Evolutionary conservation across 345 rosid species (phyloP).

Genomic region (Citrus sp.): DNA sequence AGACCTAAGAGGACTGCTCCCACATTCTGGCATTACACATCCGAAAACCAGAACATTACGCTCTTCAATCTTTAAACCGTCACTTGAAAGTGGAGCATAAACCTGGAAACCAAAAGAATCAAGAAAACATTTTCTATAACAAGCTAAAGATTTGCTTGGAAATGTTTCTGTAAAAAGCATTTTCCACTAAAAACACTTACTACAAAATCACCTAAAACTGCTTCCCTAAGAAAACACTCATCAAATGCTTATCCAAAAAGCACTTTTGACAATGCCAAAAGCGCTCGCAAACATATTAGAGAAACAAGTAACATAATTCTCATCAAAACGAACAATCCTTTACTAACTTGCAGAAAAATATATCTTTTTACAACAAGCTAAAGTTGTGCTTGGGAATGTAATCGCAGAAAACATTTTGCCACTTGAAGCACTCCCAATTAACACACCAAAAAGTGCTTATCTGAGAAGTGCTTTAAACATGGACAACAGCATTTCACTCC

Average conservation of each 20-base stretch:
- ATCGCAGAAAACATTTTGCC: not conserved
- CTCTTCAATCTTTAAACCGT: conserved; percentile 44
- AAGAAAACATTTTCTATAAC: not conserved
- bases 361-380: not conserved
- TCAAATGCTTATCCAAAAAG: not conserved
- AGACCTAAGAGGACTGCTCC: conserved; percentile 58
- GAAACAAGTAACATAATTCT: not conserved
- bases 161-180: not conserved
- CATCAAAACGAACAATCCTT: not conserved
- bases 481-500: not conserved
- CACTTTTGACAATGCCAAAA: not conserved
- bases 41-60: conserved; percentile 68
- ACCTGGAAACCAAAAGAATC: conserved; percentile 30
- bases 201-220: not conserved
- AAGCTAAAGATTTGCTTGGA: not conserved
- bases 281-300: not conserved
- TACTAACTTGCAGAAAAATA: not conserved
- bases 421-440: too few species aligned
- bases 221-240: not conserved
- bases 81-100: conserved; percentile 65
- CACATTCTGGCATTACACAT: conserved; percentile 58
- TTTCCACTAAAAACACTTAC: not conserved
- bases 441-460: not conserved
- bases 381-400: not conserved
- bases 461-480: not conserved